Evolutionary conservation across 805 yeast genomes (phyloP).

Genomic region (Candida koratica): DNA sequence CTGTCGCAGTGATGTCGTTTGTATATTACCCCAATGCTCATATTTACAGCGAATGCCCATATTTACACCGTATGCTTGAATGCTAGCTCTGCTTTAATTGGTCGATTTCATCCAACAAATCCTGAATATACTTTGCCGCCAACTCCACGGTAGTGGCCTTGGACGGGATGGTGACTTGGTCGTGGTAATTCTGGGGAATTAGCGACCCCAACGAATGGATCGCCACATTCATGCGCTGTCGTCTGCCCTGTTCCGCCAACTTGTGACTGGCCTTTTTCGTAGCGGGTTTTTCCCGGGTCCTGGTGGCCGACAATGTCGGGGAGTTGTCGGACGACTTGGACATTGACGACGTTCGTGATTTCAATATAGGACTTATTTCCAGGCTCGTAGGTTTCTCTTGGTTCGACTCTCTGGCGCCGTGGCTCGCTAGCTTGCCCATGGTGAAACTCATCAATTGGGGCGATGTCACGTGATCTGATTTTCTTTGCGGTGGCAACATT

Average conservation of each 20-base stretch:
- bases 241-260: slow-evolving; percentile 92
- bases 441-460: slow-evolving; percentile 46
- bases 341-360: slow-evolving; percentile 15
- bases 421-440: slow-evolving; percentile 43
- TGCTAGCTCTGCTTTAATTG: slow-evolving; percentile 13
- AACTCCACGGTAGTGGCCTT: slow-evolving; percentile 95
- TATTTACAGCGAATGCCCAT: too few species aligned
- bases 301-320: slow-evolving; percentile 17
- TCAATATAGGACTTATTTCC: slow-evolving; percentile 10
- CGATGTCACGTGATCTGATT: slow-evolving; percentile 16
- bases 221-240: slow-evolving; percentile 88
- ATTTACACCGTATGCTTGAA: not conserved
- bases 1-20: too few species aligned
- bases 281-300: slow-evolving; percentile 22
- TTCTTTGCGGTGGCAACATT: slow-evolving; percentile 39
- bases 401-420: slow-evolving; percentile 8
- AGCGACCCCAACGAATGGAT: slow-evolving; percentile 67
- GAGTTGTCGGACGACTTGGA: slow-evolving; percentile 20
- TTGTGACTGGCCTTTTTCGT: slow-evolving; percentile 75
- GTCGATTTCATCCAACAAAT: slow-evolving; percentile 29
- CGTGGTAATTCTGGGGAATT: slow-evolving; percentile 60
- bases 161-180: slow-evolving; percentile 63
- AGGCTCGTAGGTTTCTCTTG: too few species aligned
- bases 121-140: slow-evolving; percentile 65
- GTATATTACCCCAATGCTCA: too few species aligned